Evolutionary conservation across 805 yeast genomes (phyloP), one percentile per base, ranked within the genome.

Genomic region (Teunomyces aglyptinius): DNA sequence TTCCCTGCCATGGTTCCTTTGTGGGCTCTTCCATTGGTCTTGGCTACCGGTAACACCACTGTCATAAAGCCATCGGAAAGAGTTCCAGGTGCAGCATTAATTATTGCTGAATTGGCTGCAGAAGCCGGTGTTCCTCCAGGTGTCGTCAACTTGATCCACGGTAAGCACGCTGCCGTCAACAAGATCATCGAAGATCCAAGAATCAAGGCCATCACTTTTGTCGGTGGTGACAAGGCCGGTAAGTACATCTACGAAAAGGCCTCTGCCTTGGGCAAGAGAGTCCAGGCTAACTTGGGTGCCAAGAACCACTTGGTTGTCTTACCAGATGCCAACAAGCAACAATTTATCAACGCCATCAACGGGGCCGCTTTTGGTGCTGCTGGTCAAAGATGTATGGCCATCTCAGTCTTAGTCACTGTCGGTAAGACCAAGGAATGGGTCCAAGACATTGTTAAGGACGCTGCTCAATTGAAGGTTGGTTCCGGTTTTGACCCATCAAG

Each of bases 321-420:
- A 51, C 89, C 90, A 13, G 91, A 85, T 57, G 89, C 89, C 40
- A 79, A 83, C 67, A 79, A 81, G 64, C 65, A 70, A 50, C 80
- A 80, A 51, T 78, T 86, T 41, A 68, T 85, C 55, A 82, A 80
- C 60, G 83, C 86, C 46, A 69, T 85, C 41, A 82, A 75, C 48
- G 86, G 89, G 42, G 89, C 91, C 45, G 87, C 89, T 19, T 85
- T 85, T 64, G 89, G 91, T 27, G 90, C 91, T 43, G 90, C 91
- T 15, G 92, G 91, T 51, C 92, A 85, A 74, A 80, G 90, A 61
- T 85, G 92, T 68, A 82, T 85, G 86, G 87, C 89, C 8, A 81
- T 86, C 44, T 82, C 86, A 18, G 86, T 83, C 29, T 71, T 86
- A 51, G 86, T 85, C 43, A 78, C 88, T 15, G 89, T 86, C 19